phyloP scores from a whole-genome alignment of 495 filamentous ascomycete species.

The Xylaria sp. region DNA sequence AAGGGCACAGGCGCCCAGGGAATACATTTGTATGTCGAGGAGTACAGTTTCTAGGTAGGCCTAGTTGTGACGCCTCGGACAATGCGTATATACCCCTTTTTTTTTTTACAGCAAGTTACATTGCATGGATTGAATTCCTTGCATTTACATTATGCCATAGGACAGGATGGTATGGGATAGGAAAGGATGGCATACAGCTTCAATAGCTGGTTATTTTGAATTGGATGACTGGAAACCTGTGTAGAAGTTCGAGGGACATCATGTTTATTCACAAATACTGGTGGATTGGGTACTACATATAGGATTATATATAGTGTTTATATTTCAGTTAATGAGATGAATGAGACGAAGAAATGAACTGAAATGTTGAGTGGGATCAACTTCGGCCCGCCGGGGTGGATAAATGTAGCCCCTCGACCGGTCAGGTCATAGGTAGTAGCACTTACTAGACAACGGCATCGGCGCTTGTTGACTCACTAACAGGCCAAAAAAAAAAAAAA shows the following conservation, averaged over 20 bases:
- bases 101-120: background rate
- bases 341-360: background rate
- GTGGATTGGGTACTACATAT: background rate
- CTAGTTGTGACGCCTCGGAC: background rate
- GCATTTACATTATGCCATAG: background rate
- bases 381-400: slow-evolving; percentile 2
- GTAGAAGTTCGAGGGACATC: background rate
- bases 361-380: background rate
- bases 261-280: background rate
- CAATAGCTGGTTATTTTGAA: background rate
- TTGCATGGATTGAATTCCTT: background rate
- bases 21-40: slow-evolving; percentile 59
- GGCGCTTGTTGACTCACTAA: slow-evolving; percentile 29
- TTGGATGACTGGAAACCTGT: background rate
- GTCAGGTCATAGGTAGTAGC: no score
- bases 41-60: slow-evolving; percentile 50
- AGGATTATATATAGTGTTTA: background rate
- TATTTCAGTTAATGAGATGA: background rate
- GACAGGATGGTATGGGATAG: background rate
- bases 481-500: slow-evolving; percentile 6
- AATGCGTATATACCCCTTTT: background rate
- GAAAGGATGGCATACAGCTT: background rate
- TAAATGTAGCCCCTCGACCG: no score
- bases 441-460: slow-evolving; percentile 20
- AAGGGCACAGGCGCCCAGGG: slow-evolving; percentile 92